These are phyloP conservation scores for Trichoderma simmonsii DNA, from an alignment of 2,329 filamentous ascomycete genomes.

Conservation along the genomic window DNA sequence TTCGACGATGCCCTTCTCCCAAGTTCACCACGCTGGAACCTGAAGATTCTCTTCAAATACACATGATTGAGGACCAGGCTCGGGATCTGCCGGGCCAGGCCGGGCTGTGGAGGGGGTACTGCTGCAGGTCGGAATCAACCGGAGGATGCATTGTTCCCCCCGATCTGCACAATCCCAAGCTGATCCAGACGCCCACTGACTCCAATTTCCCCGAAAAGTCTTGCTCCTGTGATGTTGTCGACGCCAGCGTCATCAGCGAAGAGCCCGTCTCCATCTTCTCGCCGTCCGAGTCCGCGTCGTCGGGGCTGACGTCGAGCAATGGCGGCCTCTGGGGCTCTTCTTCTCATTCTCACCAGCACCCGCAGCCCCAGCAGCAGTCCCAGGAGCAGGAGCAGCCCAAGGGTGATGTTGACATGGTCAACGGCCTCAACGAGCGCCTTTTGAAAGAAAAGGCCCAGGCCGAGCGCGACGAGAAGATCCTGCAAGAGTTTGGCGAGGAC, in stretches of 20 bases:
- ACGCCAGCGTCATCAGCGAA: constrained; percentile 37
- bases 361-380: constrained; percentile 25
- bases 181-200: constrained; percentile 50
- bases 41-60: constrained; percentile 59
- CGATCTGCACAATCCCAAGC: constrained; percentile 44
- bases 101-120: constrained; percentile 77
- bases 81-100: constrained; percentile 55
- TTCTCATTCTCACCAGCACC: background rate
- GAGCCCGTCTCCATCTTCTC: constrained; percentile 36
- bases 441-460: constrained; percentile 48
- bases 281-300: constrained; percentile 21
- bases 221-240: constrained; percentile 41
- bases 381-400: constrained; percentile 34
- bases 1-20: constrained; percentile 79
- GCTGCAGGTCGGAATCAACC: constrained; percentile 44
- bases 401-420: constrained; percentile 47
- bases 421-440: constrained; percentile 48
- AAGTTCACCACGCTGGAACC: constrained; percentile 81
- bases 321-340: constrained; percentile 21
- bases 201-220: constrained; percentile 41
- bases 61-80: constrained; percentile 42
- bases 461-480: constrained; percentile 53
- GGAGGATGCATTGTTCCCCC: constrained; percentile 39
- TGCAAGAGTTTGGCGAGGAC: constrained; percentile 70
- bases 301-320: constrained; percentile 20